Evolutionary conservation across 2,329 filamentous ascomycete genomes (phyloP).

Genomic region (Zymoseptoria crescenta): DNA sequence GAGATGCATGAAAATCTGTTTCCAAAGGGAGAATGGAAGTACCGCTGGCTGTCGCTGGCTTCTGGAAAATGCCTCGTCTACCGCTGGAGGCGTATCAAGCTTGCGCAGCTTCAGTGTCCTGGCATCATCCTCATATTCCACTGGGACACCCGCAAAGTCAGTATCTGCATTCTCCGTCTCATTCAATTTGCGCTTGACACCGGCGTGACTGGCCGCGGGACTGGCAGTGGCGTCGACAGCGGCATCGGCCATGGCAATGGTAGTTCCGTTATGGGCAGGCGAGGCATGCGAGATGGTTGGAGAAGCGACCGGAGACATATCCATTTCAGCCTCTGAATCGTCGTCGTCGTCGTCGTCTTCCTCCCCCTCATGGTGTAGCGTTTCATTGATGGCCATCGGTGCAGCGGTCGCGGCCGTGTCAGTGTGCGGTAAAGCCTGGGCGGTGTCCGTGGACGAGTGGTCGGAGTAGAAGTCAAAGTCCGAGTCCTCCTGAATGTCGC

Average conservation of each 20-base stretch:
- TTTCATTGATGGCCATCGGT: not conserved
- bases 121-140: conserved; percentile 6
- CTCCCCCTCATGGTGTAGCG: not conserved
- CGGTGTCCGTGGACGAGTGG: not conserved
- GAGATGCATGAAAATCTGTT: conserved; percentile 27
- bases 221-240: conserved; percentile 1
- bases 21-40: conserved; percentile 24
- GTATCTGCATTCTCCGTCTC: conserved; percentile 11
- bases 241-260: not conserved
- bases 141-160: not conserved
- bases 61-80: not conserved
- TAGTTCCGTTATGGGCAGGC: not conserved
- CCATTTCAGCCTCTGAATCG: conserved; percentile 24
- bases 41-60: conserved; percentile 2
- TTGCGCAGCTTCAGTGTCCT: conserved; percentile 19
- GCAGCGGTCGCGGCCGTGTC: not conserved
- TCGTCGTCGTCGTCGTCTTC: conserved; percentile 6
- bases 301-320: conserved; percentile 21
- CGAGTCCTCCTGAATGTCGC: not conserved
- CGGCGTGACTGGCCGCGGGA: conserved; percentile 8
- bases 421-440: not conserved
- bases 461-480: conserved; percentile 8
- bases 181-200: conserved; percentile 26
- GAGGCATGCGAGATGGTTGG: conserved; percentile 6
- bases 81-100: not conserved